phyloP scores from a whole-genome alignment of 306 rosid genomes.

The Lathyrus tuberosus region DNA sequence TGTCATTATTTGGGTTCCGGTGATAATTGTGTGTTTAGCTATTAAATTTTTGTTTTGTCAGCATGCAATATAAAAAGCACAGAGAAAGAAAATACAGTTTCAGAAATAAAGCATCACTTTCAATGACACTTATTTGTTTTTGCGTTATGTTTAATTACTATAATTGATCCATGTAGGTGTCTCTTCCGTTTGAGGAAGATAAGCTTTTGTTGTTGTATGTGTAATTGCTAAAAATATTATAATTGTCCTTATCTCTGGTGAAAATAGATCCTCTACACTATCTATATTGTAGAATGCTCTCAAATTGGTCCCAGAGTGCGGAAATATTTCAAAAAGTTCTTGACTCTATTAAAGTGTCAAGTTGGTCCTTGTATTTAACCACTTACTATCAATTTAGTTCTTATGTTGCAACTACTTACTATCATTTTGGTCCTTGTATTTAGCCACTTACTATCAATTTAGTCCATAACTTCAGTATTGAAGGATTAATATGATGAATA shows the following conservation, averaged over 20 bases:
- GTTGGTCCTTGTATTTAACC: no score
- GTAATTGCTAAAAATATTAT: background rate
- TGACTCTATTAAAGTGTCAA: no score
- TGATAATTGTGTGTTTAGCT: slow-evolving; percentile 26
- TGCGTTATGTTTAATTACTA: slow-evolving; percentile 6
- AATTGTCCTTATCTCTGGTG: background rate
- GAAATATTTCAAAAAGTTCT: no score
- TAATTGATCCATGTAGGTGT: background rate
- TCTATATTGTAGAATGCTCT: no score
- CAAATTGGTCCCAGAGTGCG: no score
- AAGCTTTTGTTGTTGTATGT: background rate
- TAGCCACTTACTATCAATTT: no score
- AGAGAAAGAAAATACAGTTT: background rate
- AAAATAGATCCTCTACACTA: no score
- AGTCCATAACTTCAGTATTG: no score
- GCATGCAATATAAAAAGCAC: background rate
- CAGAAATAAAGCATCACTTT: slow-evolving; percentile 9
- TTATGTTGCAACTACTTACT: no score
- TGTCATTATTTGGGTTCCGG: slow-evolving; percentile 16
- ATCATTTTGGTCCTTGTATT: no score
- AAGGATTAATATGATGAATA: no score
- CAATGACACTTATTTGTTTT: background rate
- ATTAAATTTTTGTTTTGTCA: background rate
- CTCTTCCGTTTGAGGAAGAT: background rate
- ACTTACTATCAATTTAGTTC: no score